Evolutionary conservation across 805 yeast genomes (phyloP).

Genomic region (Ogataea zsoltii): DNA sequence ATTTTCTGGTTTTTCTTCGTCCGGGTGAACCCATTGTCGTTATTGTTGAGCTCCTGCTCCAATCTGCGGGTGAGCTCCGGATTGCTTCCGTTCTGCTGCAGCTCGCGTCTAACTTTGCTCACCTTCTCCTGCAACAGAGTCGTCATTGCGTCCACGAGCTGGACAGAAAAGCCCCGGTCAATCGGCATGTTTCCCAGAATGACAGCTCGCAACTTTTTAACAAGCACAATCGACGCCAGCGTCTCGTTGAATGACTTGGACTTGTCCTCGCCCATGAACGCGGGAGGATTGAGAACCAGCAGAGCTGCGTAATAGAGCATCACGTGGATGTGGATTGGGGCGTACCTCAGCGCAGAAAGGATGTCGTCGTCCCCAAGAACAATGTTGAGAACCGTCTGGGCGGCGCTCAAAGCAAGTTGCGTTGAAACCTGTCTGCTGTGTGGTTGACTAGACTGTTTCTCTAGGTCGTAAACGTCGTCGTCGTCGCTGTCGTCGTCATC

Average conservation of each 20-base stretch:
- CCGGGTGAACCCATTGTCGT: slow-evolving; percentile 14
- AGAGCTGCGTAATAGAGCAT: slow-evolving; percentile 71
- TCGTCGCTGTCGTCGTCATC: slow-evolving; percentile 30
- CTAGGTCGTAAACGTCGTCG: slow-evolving; percentile 15
- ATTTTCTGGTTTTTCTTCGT: slow-evolving; percentile 32
- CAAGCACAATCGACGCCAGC: slow-evolving; percentile 42
- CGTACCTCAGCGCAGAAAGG: slow-evolving; percentile 53
- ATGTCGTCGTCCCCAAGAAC: slow-evolving; percentile 63
- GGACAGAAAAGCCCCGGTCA: slow-evolving; percentile 51
- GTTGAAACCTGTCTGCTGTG: slow-evolving; percentile 30
- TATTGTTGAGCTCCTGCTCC: slow-evolving; percentile 24
- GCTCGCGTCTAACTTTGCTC: slow-evolving; percentile 23
- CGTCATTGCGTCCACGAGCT: slow-evolving; percentile 37
- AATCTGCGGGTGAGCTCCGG: slow-evolving; percentile 16
- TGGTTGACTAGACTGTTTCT: slow-evolving; percentile 26
- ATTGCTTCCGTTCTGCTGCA: slow-evolving; percentile 8
- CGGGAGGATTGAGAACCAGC: slow-evolving; percentile 51
- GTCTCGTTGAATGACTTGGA: slow-evolving; percentile 29
- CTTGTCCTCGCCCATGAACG: slow-evolving; percentile 26
- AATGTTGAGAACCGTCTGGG: slow-evolving; percentile 59
- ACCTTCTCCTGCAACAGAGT: slow-evolving; percentile 31
- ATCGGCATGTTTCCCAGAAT: slow-evolving; percentile 50
- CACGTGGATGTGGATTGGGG: slow-evolving; percentile 71
- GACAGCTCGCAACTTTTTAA: slow-evolving; percentile 44
- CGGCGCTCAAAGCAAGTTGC: slow-evolving; percentile 61